Evolutionary conservation across 345 rosid genomes (phyloP).

Genomic region (Fremontodendron californicum): DNA sequence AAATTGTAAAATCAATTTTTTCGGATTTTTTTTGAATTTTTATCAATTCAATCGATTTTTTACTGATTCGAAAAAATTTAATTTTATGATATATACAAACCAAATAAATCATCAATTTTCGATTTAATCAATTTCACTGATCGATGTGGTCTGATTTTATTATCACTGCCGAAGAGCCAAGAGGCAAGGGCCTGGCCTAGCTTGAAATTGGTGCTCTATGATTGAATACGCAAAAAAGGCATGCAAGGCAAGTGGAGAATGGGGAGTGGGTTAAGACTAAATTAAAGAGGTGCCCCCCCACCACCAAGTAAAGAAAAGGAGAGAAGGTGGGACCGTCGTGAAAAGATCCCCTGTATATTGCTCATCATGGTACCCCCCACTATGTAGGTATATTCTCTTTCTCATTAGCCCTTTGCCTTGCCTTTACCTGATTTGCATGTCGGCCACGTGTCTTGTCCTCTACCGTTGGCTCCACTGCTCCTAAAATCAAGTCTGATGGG

Average conservation of each 20-base stretch:
- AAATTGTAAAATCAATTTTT: too few species aligned
- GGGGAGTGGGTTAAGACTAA: background rate
- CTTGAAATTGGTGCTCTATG: constrained; percentile 31
- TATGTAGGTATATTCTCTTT: constrained; percentile 34
- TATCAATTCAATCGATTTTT: too few species aligned
- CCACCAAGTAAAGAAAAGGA: background rate
- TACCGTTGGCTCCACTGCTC: constrained; percentile 27
- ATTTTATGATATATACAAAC: too few species aligned
- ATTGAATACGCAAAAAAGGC: constrained; percentile 28
- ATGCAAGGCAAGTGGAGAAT: constrained; percentile 27
- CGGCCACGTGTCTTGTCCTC: constrained; percentile 47
- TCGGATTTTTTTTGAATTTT: too few species aligned
- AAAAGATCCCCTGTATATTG: constrained; percentile 29
- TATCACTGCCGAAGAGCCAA: too few species aligned
- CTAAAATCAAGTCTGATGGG: constrained; percentile 24
- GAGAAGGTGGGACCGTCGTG: constrained; percentile 21
- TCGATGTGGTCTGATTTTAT: too few species aligned
- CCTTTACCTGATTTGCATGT: constrained; percentile 41
- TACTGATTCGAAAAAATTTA: too few species aligned
- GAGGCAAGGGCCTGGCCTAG: background rate
- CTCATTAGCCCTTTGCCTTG: background rate
- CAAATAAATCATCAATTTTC: too few species aligned
- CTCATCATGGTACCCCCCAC: constrained; percentile 52
- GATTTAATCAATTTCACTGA: too few species aligned
- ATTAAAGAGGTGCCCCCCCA: background rate